These are phyloP conservation scores for Rhizopus stolonifer DNA, from an alignment of 371 early-diverging fungal genomes.

Conservation along the genomic window DNA sequence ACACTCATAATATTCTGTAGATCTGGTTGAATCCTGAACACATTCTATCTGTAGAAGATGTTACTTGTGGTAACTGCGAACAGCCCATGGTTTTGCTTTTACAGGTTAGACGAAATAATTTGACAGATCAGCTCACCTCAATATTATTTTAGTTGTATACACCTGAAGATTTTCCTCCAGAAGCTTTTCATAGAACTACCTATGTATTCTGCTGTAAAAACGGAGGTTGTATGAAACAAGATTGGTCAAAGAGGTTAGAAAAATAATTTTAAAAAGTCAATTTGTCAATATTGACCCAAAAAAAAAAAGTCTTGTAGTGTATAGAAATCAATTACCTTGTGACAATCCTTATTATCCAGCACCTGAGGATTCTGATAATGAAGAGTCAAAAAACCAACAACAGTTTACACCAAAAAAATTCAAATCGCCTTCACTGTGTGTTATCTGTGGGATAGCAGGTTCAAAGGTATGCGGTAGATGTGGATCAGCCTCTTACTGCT, in stretches of 20 bases:
- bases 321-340: slow-evolving; percentile 83
- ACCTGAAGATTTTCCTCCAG: slow-evolving; percentile 84
- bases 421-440: slow-evolving; percentile 34
- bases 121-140: neutral
- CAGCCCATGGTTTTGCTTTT: slow-evolving; percentile 80
- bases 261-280: too few species aligned
- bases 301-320: slow-evolving; percentile 75
- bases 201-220: slow-evolving; percentile 91
- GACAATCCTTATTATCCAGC: slow-evolving; percentile 72
- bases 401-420: slow-evolving; percentile 36
- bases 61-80: slow-evolving; percentile 77
- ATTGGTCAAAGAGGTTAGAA: slow-evolving; percentile 63
- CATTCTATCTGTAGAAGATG: slow-evolving; percentile 59
- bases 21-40: slow-evolving; percentile 84
- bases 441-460: slow-evolving; percentile 79
- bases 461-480: slow-evolving; percentile 82
- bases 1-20: slow-evolving; percentile 32
- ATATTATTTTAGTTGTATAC: slow-evolving; percentile 72
- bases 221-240: slow-evolving; percentile 73
- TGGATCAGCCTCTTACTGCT: slow-evolving; percentile 73
- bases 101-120: slow-evolving; percentile 63
- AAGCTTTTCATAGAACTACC: slow-evolving; percentile 88
- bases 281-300: too few species aligned
- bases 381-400: slow-evolving; percentile 30
- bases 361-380: slow-evolving; percentile 33